phyloP scores from a whole-genome alignment of 2,329 filamentous ascomycete species.

The Arthrobotrys pseudoclavata region DNA sequence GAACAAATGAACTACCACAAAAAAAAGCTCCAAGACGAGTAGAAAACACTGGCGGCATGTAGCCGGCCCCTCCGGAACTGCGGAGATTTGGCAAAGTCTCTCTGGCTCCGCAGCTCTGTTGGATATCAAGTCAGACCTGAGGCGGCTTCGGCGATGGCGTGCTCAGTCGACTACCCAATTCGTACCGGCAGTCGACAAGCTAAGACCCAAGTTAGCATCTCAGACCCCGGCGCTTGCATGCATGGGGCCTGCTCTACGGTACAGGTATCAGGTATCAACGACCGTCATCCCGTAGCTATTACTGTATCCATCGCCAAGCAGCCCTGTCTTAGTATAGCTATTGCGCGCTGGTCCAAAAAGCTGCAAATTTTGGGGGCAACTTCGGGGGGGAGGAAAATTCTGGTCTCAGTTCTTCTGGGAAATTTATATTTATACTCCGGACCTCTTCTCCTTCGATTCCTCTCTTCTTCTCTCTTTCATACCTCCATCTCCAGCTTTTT shows the following conservation, averaged over 20 bases:
- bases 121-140: conserved; percentile 14
- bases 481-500: neutral
- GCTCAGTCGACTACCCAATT: conserved; percentile 44
- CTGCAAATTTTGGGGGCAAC: conserved; percentile 3
- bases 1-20: neutral
- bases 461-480: conserved; percentile 9
- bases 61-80: conserved; percentile 12
- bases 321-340: conserved; percentile 6
- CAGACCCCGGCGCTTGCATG: conserved; percentile 44
- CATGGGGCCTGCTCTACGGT: conserved; percentile 1
- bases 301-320: conserved; percentile 10
- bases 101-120: neutral
- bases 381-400: conserved; percentile 17
- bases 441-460: neutral
- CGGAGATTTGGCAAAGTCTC: conserved; percentile 3
- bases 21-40: neutral
- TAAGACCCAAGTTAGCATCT: conserved; percentile 23
- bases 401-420: neutral
- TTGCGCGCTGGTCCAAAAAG: conserved; percentile 7
- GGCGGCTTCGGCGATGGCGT: conserved; percentile 60
- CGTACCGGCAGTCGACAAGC: conserved; percentile 47
- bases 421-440: conserved; percentile 39
- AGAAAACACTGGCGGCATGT: conserved; percentile 1
- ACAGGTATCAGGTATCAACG: conserved; percentile 10
- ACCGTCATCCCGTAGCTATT: conserved; percentile 41